phyloP scores from a whole-genome alignment of 2,329 filamentous ascomycete species.

The Beauveria australis region DNA sequence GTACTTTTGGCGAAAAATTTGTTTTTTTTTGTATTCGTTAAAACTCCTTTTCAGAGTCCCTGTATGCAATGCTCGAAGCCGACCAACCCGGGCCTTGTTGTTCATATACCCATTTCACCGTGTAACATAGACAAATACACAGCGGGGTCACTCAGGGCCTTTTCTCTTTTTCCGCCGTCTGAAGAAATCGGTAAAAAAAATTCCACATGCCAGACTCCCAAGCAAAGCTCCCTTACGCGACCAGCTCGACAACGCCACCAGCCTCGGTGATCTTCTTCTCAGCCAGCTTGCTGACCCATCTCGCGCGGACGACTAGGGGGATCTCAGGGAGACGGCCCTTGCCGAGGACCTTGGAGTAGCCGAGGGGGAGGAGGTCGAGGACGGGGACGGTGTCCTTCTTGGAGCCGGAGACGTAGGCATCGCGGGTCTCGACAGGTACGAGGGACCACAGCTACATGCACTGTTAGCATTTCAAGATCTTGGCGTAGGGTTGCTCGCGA shows the following conservation, averaged over 20 bases:
- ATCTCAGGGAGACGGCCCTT: conserved; percentile 94
- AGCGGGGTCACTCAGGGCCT: conserved; percentile 10
- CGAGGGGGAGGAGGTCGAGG: conserved; percentile 92
- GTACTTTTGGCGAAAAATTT: conserved; percentile 25
- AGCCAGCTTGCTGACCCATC: conserved; percentile 92
- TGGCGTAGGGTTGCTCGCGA: background rate
- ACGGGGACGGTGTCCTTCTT: conserved; percentile 92
- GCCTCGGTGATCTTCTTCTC: conserved; percentile 99
- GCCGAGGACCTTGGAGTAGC: conserved; percentile 97
- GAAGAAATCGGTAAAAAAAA: conserved; percentile 19
- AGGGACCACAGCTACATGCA: conserved; percentile 77
- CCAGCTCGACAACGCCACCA: conserved; percentile 90
- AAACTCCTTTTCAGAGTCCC: conserved; percentile 31
- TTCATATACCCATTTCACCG: conserved; percentile 12
- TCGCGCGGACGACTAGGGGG: conserved; percentile 86
- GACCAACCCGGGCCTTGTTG: conserved; percentile 26
- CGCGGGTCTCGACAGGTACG: conserved; percentile 85
- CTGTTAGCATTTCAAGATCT: background rate
- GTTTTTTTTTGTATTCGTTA: conserved; percentile 32
- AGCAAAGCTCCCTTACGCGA: conserved; percentile 52
- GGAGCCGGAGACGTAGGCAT: conserved; percentile 73
- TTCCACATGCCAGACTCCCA: conserved; percentile 24
- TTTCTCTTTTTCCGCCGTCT: conserved; percentile 15
- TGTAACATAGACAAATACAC: conserved; percentile 11
- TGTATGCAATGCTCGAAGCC: conserved; percentile 35